Conservation (phyloP, 164 flowering plant species). For the Tinospora cordifolia region DNA sequence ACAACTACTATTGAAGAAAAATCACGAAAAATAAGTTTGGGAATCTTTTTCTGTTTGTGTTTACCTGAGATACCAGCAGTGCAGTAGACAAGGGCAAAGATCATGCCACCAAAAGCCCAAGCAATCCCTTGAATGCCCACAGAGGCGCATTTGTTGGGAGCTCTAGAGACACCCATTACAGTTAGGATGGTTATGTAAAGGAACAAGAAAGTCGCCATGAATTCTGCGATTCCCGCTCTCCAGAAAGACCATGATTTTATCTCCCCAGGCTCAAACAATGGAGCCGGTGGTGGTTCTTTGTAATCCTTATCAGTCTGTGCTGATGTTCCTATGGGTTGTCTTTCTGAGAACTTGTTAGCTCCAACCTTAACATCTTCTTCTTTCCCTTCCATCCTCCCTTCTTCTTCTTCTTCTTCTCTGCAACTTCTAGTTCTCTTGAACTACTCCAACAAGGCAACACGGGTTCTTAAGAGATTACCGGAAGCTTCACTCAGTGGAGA, state of each 20-base stretch:
- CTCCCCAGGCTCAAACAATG: constrained; percentile 50
- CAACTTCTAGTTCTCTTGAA: neutral
- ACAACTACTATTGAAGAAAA: too few species aligned
- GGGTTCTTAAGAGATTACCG: too few species aligned
- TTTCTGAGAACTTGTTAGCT: constrained; percentile 55
- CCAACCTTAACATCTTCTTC: constrained; percentile 55
- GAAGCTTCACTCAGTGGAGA: neutral
- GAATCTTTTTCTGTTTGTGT: neutral
- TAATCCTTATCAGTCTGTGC: constrained; percentile 58
- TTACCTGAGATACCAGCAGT: constrained; percentile 67
- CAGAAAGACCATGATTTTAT: constrained; percentile 51
- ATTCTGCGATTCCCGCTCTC: constrained; percentile 60
- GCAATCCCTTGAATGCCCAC: constrained; percentile 64
- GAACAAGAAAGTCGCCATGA: constrained; percentile 53
- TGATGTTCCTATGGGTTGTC: constrained; percentile 53
- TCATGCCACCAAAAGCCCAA: constrained; percentile 69
- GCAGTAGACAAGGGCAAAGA: constrained; percentile 65
- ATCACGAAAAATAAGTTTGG: too few species aligned
- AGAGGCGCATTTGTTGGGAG: constrained; percentile 38
- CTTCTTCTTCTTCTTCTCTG: neutral
- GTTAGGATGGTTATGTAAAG: constrained; percentile 53
- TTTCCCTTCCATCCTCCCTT: constrained; percentile 39
- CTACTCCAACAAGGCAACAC: neutral
- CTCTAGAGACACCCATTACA: constrained; percentile 42
- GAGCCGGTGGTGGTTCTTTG: constrained; percentile 58